Evolutionary conservation across 2,329 filamentous ascomycete genomes (phyloP), one percentile per base, ranked within the genome.

Genomic region (Cladorrhinum sp.): DNA sequence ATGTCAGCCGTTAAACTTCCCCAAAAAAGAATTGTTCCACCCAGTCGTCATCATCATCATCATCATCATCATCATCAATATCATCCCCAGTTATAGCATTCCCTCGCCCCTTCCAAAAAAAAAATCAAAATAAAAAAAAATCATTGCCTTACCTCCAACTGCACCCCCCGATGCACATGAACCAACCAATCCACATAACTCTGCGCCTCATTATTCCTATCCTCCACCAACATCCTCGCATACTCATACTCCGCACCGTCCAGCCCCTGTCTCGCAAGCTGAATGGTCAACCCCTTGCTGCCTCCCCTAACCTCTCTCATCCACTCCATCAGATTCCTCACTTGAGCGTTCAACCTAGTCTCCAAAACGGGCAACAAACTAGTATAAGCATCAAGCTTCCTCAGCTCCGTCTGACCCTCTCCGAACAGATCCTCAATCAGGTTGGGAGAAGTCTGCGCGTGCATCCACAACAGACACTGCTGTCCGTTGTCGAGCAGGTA

Each of bases 151-250:
- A 89, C 86, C 83, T 99, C 95, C 65, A 96, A 80, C 73, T 96
- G 93, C 66, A 99, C 95, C 67, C 90, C 88, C 69, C 94, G 89
- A 76, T 99, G 95, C 64, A 98, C 83, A 75, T 96, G 91, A 61
- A 99, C 95, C 70, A 99, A 81, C 95, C 95, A 99, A 77, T 99
- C 95, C 33, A 98, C 95, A 75, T 98, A 99, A 73, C 91, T 96
- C 77, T 96, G 93, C 36, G 95, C 95, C 78, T 99, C 95, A 68
- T 96, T 96, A 74, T 98, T 98, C 66, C 95, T 85, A 72, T 99
- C 95, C 76, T 99, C 95, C 30, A 96, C 87, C 67, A 99, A 76
- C 76, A 96, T 80, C 57, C 93, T 82, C 7, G 95, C 95, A 79
- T 98, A 99, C 75, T 99, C 95, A 70, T 92, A 98, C 75, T 99